Evolutionary conservation across 768 basidiomycete genomes (phyloP).

Genomic region (Rhizopogon rudus): DNA sequence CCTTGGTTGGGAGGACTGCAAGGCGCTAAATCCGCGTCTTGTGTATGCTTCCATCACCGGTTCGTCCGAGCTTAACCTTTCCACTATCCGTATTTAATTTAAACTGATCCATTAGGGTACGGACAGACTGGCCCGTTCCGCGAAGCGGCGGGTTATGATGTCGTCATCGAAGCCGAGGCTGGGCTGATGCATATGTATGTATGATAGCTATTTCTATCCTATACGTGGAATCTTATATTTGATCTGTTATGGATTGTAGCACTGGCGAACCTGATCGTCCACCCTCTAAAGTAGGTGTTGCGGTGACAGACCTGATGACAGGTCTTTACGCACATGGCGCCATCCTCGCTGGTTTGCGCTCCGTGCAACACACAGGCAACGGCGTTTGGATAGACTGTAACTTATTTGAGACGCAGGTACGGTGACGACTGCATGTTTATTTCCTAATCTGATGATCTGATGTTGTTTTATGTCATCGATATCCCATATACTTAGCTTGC

Average conservation of each 20-base stretch:
- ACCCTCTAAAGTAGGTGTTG: constrained; percentile 94
- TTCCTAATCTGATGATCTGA: not conserved
- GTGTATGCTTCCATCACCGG: constrained; percentile 91
- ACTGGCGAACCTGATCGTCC: constrained; percentile 86
- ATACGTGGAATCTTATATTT: constrained; percentile 7
- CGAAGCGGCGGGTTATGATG: constrained; percentile 83
- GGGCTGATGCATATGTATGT: constrained; percentile 91
- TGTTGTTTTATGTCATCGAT: not conserved
- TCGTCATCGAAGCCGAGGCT: constrained; percentile 83
- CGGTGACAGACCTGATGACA: constrained; percentile 85
- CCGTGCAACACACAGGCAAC: constrained; percentile 76
- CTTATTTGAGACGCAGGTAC: constrained; percentile 86
- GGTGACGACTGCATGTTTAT: constrained; percentile 6
- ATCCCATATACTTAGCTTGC: constrained; percentile 55
- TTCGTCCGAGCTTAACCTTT: constrained; percentile 25
- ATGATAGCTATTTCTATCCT: constrained; percentile 7
- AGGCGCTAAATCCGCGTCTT: constrained; percentile 68
- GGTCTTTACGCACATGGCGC: constrained; percentile 90
- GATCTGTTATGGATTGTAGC: constrained; percentile 32
- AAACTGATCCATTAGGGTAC: constrained; percentile 43
- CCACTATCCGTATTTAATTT: not conserved
- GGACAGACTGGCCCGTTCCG: constrained; percentile 90
- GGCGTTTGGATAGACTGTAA: constrained; percentile 93
- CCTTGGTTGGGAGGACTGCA: constrained; percentile 81
- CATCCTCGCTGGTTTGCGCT: constrained; percentile 85